Evolutionary conservation across 257 asterid genomes (phyloP).

Genomic region (Solanum chmielewskii): DNA sequence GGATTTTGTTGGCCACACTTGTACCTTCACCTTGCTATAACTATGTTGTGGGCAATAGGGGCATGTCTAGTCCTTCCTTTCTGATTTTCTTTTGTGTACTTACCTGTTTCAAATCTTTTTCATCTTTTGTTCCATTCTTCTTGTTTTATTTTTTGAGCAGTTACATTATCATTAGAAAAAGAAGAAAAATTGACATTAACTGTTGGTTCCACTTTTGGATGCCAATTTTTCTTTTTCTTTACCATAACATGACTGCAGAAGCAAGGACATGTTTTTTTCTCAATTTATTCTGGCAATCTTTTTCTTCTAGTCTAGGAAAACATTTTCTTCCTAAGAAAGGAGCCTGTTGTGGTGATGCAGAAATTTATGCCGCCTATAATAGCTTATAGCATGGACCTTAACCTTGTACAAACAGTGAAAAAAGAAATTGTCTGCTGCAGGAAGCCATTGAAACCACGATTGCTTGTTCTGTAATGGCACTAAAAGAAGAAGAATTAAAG

Average conservation of each 20-base stretch:
- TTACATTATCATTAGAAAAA: neutral
- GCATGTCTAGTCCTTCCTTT: neutral
- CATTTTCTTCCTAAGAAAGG: neutral
- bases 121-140: neutral
- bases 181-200: neutral
- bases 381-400: neutral
- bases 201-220: neutral
- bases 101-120: neutral
- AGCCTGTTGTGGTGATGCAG: neutral
- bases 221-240: neutral
- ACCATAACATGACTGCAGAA: neutral
- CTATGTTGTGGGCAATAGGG: neutral
- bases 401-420: neutral
- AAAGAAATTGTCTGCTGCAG: conserved; percentile 21
- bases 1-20: neutral
- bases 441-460: conserved; percentile 83
- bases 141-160: neutral
- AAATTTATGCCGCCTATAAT: neutral
- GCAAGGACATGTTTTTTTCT: neutral
- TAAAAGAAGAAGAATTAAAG: conserved; percentile 61
- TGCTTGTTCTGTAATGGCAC: conserved; percentile 93
- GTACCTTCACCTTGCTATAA: neutral
- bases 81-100: neutral
- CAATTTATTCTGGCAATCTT: neutral
- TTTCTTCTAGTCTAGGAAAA: neutral